phyloP scores from a whole-genome alignment of 2,329 filamentous ascomycete genomes.

The Colletotrichum aenigma region DNA sequence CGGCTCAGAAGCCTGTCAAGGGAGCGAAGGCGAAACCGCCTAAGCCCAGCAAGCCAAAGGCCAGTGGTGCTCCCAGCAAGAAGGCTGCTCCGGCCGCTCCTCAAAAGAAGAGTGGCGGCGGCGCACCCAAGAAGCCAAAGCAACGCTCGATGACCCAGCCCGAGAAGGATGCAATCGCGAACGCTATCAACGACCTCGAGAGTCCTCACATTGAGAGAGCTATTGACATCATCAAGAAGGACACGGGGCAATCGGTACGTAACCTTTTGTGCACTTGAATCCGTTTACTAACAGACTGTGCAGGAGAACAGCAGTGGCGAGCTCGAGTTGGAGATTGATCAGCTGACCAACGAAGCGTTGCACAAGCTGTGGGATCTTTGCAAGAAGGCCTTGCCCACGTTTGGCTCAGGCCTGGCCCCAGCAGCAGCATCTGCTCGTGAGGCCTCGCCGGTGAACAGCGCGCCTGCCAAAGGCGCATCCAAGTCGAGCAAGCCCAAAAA shows the following conservation, averaged over 20 bases:
- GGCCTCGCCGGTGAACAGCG: slow-evolving; percentile 34
- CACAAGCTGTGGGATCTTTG: slow-evolving; percentile 54
- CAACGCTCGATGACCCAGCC: slow-evolving; percentile 72
- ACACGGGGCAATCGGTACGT: slow-evolving; percentile 76
- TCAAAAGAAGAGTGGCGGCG: slow-evolving; percentile 45
- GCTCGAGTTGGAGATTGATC: slow-evolving; percentile 64
- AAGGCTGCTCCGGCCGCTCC: slow-evolving; percentile 42
- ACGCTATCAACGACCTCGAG: slow-evolving; percentile 81
- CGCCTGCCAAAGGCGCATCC: slow-evolving; percentile 32
- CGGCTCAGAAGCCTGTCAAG: slow-evolving; percentile 59
- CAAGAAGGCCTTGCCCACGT: slow-evolving; percentile 45
- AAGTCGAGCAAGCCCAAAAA: slow-evolving; percentile 64
- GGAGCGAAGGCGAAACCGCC: slow-evolving; percentile 58
- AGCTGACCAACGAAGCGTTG: slow-evolving; percentile 59
- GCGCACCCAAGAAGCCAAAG: slow-evolving; percentile 46
- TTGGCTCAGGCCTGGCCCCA: slow-evolving; percentile 37
- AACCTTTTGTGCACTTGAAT: slow-evolving; percentile 31
- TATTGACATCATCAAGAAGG: slow-evolving; percentile 88
- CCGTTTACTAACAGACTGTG: background rate
- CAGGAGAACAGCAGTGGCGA: slow-evolving; percentile 65
- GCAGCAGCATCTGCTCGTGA: slow-evolving; percentile 23
- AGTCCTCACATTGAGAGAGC: slow-evolving; percentile 79
- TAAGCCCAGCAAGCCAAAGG: slow-evolving; percentile 58
- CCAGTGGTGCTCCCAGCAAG: slow-evolving; percentile 36
- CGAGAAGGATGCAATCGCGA: slow-evolving; percentile 92